Evolutionary conservation across 306 rosid genomes (phyloP).

Genomic region (Vigna reflexopilosa): DNA sequence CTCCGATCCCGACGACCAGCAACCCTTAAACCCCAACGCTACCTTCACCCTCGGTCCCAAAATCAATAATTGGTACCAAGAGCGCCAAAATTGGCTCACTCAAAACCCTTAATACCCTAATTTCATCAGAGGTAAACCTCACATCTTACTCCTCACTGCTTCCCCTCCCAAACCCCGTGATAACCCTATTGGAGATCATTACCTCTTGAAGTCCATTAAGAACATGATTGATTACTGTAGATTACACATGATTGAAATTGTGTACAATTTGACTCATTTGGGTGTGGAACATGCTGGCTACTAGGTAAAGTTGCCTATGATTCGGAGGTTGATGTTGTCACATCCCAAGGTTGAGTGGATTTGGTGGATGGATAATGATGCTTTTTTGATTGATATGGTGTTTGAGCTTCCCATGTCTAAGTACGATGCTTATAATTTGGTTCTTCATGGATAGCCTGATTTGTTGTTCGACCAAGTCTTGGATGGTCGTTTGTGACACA

Average conservation of each 20-base stretch:
- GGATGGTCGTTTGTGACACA: constrained; percentile 51
- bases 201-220: constrained; percentile 80
- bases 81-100: no score
- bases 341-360: constrained; percentile 99
- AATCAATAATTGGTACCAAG: no score
- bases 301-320: constrained; percentile 96
- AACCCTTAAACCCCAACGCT: no score
- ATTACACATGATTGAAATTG: constrained; percentile 93
- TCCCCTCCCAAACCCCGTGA: constrained; percentile 73
- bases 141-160: no score
- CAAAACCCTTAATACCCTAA: no score
- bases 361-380: constrained; percentile 99
- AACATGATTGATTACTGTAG: constrained; percentile 95
- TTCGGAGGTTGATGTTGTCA: constrained; percentile 83
- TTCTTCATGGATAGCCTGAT: constrained; percentile 95
- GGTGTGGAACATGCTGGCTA: constrained; percentile 95
- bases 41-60: no score
- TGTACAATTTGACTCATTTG: constrained; percentile 92
- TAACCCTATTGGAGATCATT: constrained; percentile 94
- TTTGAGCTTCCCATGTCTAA: constrained; percentile 77
- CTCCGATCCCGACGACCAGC: no score
- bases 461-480: constrained; percentile 91
- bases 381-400: constrained; percentile 89
- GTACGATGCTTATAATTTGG: constrained; percentile 75
- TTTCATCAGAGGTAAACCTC: no score